These are phyloP conservation scores for Parsonsia alboflavescens DNA, from an alignment of 257 asterid species.

Conservation along the genomic window DNA sequence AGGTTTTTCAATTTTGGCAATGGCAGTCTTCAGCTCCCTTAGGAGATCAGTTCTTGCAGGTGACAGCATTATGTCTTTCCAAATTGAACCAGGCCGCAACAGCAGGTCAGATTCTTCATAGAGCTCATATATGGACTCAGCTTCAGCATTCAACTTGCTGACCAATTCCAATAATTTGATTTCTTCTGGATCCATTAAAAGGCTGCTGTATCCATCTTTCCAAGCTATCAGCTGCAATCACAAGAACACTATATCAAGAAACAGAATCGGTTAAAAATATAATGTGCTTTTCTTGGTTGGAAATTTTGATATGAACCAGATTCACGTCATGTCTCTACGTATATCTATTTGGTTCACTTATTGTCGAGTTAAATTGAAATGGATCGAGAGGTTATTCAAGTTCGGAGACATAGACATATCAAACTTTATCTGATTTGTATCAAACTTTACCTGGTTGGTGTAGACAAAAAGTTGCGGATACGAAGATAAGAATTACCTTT, in stretches of 20 bases:
- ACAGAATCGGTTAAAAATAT: no score
- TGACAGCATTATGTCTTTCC: slow-evolving; percentile 54
- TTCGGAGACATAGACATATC: no score
- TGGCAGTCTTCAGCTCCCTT: slow-evolving; percentile 42
- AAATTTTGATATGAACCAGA: no score
- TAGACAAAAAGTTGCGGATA: neutral
- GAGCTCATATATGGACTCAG: slow-evolving; percentile 67
- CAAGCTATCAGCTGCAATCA: slow-evolving; percentile 74
- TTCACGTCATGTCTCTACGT: no score
- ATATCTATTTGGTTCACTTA: no score
- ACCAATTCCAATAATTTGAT: slow-evolving; percentile 56
- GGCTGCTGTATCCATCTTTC: slow-evolving; percentile 73
- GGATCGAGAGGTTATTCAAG: no score
- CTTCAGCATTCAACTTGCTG: slow-evolving; percentile 64
- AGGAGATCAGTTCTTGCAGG: slow-evolving; percentile 52
- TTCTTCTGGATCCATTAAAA: slow-evolving; percentile 59
- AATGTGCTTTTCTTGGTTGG: no score
- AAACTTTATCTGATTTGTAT: no score
- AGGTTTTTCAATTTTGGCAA: slow-evolving; percentile 45
- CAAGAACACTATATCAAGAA: neutral
- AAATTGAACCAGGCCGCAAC: slow-evolving; percentile 42
- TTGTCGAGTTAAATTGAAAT: no score
- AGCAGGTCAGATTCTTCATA: slow-evolving; percentile 32
- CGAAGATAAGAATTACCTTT: slow-evolving; percentile 30
- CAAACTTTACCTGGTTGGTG: no score